phyloP scores from a whole-genome alignment of 116 monocot genomes.

The Dioscorea cayenensis region DNA sequence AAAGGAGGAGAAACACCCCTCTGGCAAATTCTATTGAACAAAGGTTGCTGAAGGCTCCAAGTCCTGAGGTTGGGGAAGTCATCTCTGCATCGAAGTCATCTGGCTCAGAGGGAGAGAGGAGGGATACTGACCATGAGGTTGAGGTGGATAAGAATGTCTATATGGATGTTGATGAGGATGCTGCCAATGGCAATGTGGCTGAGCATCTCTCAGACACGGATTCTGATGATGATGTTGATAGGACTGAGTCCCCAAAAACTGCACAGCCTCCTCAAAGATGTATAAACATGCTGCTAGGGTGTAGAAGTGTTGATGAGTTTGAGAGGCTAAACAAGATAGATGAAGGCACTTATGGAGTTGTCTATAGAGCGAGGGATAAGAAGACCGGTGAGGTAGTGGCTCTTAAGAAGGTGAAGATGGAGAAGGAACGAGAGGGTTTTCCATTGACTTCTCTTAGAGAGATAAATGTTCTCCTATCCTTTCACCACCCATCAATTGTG shows the following conservation, averaged over 20 bases:
- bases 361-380: conserved; percentile 68
- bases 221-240: conserved; percentile 26
- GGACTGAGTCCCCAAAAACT: conserved; percentile 21
- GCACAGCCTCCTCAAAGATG: conserved; percentile 27
- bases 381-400: conserved; percentile 62
- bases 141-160: conserved; percentile 27
- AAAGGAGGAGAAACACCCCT: conserved; percentile 32
- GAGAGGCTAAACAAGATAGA: conserved; percentile 65
- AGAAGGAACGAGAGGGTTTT: conserved; percentile 66
- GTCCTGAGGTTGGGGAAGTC: conserved; percentile 68
- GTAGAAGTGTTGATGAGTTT: conserved; percentile 71
- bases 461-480: conserved; percentile 60
- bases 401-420: conserved; percentile 79
- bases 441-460: conserved; percentile 60
- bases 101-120: conserved; percentile 22
- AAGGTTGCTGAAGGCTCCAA: conserved; percentile 20
- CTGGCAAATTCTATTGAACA: neutral
- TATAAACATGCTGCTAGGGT: conserved; percentile 65
- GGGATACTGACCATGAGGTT: conserved; percentile 15
- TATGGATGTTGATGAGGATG: conserved; percentile 41
- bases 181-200: conserved; percentile 4
- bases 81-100: conserved; percentile 27
- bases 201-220: conserved; percentile 24
- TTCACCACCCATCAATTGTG: conserved; percentile 63
- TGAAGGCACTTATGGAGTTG: conserved; percentile 75